Evolutionary conservation across 1,284 basidiomycete genomes (phyloP), one percentile per base, ranked within the genome.

Genomic region (Microstroma glucosiphilum): DNA sequence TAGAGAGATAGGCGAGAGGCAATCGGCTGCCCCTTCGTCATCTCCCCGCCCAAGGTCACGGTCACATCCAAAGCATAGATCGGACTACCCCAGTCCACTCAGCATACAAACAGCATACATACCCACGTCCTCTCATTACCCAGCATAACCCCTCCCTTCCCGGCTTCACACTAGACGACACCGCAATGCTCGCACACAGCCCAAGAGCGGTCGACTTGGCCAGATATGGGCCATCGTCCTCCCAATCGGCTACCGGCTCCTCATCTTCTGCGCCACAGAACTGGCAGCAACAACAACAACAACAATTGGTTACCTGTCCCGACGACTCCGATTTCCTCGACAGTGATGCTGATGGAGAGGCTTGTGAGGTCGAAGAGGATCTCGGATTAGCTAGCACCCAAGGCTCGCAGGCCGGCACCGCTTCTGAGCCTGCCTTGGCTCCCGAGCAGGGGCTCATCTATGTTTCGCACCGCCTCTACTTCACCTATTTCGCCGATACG

Each of bases 391-490:
- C 13, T 21, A 19, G 26, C 25, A 21, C n/a, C 2, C 21, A 54
- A 6, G 17, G 25, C 21, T 23, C 51, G n/a, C 21, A 54, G 26
- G 19, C 25, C 7, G 51, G 13, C 25, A 26, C 51, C 15, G 19
- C 51, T 21, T 25, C 51, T 12, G n/a, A n/a, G 46, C 46, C 46
- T 48, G 51, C 25, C 25, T 25, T 21, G 21, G n/a, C 51, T 26
- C 51, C 51, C 25, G 21, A 23, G 21, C n/a, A 23, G 13, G 21
- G 21, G 8, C 51, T 77, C 56, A 69, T 73, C 30, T 70, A 68
- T 41, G 68, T 77, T 41, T 71, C 74, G 56, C 62, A 61, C 23
- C 66, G 73, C 0, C 65, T 77, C 56, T 73, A 70, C 72, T 77
- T 77, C 64, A 71, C 69, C 37, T 71, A 62, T 23, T 76, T 77